Base-by-base conservation (phyloP, 2,329 filamentous ascomycete species). In the Fusarium pininemorale region DNA sequence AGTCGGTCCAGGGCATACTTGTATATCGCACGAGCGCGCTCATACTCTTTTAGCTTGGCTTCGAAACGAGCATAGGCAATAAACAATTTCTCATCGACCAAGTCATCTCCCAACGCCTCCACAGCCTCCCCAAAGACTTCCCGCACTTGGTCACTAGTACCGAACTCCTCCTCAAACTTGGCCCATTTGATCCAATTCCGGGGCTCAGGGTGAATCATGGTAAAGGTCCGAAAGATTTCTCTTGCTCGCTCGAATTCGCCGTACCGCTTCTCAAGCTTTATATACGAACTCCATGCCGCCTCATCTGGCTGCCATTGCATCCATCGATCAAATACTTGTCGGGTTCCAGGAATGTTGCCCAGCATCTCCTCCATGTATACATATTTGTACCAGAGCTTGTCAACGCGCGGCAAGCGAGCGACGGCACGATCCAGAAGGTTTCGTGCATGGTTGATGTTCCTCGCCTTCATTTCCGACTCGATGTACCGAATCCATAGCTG, bases 361-460 rank as follows among this genome's bases (percentile, higher is more conserved):
- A 99, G 88, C 84, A 96, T 98, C 88, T 99, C 96, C 85, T 98
- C 96, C 93, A 98, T 97, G 82, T 97, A 98, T 32, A 97, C 94
- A 86, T 98, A 99, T 82, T 98, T 98, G 87, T 98, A 99, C 96
- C 96, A 99, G 39, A 99, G 86, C 87, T 98, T 98, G 82, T 98
- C 95, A 45, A 98, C 90, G 65, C 96, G 88, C 10, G 96, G 96
- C 44, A 98, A 86, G 63, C 97, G 94, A 2, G 95, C 95, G 60
- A 98, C 94, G n/a, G 96, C 95, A 63, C 96, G 92, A 82, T 99
- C 96, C 59, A 99, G 90, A 58, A 99, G 84, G 81, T 99, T 99
- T 66, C 96, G 89, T 39, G 96, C 95, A 87, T 98, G 96, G 82
- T 98, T 98, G 86, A 99, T 98, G 81, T 98, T 98, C 75, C 95